Evolutionary conservation across 1,284 basidiomycete species (phyloP), one percentile per base, ranked within the genome.

Genomic region (Singerocomus inundabilis): DNA sequence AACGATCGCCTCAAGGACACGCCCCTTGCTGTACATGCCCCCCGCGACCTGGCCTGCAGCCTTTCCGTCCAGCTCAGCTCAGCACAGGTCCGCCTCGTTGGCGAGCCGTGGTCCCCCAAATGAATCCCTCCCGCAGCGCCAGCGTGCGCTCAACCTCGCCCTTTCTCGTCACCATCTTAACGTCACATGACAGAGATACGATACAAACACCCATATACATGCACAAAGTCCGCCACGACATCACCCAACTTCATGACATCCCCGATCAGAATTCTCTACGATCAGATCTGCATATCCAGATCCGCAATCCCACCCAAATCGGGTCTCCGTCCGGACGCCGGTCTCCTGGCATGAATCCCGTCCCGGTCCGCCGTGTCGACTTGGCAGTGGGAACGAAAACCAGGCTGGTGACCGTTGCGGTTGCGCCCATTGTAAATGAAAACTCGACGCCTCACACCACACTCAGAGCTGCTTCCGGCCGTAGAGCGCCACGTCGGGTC

Each of bases 251-350:
- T 51, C 41, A 31, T 33, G 40, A 48, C 53, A 57, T 60, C 44
- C 57, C 64, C 64, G 68, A 66, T 66, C 64, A 66, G 61, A 66
- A 70, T 66, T 70, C 64, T 60, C 50, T 49, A 21, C 50, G 63
- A 64, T 69, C 63, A 49, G 62, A 69, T 68, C 62, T 53, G 33
- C 64, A 36, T 0, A 43, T 16, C 54, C 62, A 52, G 62, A 67
- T 65, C 57, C 39, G 59, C 21, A 46, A 6, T 29, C 5, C 2
- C 4, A 37, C 32, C 51, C 48, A 38, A 46, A 62, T 66, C 51
- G 52, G 37, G 51, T 21, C 21, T 21, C 21, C 4, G 6, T 43
- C 46, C 54, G 65, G 57, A 45, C 52, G 51, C 59, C 61, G 62
- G 51, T 40, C 36, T 36, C 28, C 11, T 41, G 24, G 10, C 26